phyloP scores from a whole-genome alignment of 805 yeast species.

The Hanseniaspora nectarophila region DNA sequence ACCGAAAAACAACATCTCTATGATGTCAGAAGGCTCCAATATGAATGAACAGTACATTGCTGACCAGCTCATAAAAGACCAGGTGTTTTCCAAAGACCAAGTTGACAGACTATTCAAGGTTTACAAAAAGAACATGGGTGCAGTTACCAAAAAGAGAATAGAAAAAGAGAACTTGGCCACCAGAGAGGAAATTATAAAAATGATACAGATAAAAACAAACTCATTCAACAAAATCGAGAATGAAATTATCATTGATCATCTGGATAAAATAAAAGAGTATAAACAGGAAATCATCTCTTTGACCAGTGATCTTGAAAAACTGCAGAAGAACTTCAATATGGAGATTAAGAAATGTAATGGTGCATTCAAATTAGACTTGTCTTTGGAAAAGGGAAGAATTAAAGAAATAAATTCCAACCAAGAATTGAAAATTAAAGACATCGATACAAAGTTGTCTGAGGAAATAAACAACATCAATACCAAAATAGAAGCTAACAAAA shows the following conservation, averaged over 20 bases:
- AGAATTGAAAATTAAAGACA: constrained; percentile 86
- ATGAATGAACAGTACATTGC: constrained; percentile 11
- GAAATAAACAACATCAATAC: constrained; percentile 89
- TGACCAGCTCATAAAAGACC: constrained; percentile 38
- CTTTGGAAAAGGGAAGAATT: constrained; percentile 87
- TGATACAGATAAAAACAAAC: constrained; percentile 90
- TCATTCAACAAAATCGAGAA: constrained; percentile 92
- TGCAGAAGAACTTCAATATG: constrained; percentile 74
- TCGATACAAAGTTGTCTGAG: constrained; percentile 88
- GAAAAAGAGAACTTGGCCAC: constrained; percentile 63
- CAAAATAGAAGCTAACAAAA: constrained; percentile 88
- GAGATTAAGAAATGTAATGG: constrained; percentile 85
- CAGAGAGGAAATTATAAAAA: constrained; percentile 66
- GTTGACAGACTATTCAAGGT: constrained; percentile 68
- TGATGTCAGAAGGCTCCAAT: neutral
- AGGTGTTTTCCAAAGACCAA: constrained; percentile 66
- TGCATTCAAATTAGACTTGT: constrained; percentile 78
- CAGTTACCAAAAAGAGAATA: constrained; percentile 5
- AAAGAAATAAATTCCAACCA: constrained; percentile 89
- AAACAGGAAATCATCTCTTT: constrained; percentile 80
- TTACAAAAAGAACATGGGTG: constrained; percentile 29
- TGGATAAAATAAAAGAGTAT: constrained; percentile 67
- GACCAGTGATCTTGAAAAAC: constrained; percentile 70
- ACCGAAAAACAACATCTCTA: neutral
- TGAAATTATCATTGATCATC: constrained; percentile 78